Conservation (phyloP, 179 eudicot species). For the Nepenthes alata region DNA sequence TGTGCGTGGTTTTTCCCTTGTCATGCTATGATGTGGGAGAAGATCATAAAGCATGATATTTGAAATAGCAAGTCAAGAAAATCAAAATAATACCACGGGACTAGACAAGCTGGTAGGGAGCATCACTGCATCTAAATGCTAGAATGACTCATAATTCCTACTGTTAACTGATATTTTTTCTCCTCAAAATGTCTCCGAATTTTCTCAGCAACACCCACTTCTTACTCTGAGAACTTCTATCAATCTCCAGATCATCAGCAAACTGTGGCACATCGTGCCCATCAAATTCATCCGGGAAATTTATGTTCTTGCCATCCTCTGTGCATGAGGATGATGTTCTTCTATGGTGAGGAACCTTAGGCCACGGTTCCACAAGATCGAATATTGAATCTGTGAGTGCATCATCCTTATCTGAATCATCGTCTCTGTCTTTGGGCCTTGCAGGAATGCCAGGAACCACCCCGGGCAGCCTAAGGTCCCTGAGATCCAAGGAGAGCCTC, state of each 20-base stretch:
- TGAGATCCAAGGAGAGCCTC: constrained; percentile 20
- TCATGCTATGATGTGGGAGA: no score
- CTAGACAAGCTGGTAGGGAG: no score
- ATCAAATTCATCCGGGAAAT: constrained; percentile 24
- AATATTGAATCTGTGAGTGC: constrained; percentile 73
- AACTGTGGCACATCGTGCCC: constrained; percentile 18
- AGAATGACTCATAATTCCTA: no score
- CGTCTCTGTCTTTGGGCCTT: constrained; percentile 26
- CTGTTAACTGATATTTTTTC: not conserved
- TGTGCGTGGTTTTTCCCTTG: no score
- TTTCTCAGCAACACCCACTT: constrained; percentile 21
- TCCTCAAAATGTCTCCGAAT: constrained; percentile 10
- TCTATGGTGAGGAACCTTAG: constrained; percentile 26
- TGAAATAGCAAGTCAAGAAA: no score
- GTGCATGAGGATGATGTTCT: constrained; percentile 20
- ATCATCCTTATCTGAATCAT: constrained; percentile 44
- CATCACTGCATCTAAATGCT: no score
- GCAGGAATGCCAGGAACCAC: constrained; percentile 10
- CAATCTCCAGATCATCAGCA: constrained; percentile 36
- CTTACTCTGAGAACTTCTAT: constrained; percentile 29
- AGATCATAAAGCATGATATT: no score
- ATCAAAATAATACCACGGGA: no score
- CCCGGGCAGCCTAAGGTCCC: constrained; percentile 5
- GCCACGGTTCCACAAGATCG: constrained; percentile 36
- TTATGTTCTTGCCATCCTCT: constrained; percentile 19